A percentile compares a stretch with the other conserved stretches of the same genome.
Conservation (phyloP, 306 rosid species). For the Lablab purpureus region DNA sequence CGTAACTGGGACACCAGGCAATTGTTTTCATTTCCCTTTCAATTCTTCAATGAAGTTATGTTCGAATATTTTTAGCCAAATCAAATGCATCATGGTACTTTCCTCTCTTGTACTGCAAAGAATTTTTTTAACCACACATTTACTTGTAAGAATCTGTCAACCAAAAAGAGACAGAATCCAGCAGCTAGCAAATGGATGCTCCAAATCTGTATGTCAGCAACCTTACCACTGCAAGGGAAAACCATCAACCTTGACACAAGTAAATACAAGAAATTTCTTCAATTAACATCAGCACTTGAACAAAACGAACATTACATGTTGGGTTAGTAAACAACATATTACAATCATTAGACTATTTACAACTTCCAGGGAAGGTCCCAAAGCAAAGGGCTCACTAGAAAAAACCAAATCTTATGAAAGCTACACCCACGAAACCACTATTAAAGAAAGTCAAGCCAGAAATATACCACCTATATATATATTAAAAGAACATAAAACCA, state of each 20-base stretch:
- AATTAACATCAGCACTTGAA: slow-evolving; percentile 32
- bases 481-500: slow-evolving; percentile 8
- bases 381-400: not conserved
- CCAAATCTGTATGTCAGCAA: slow-evolving; percentile 57
- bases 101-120: slow-evolving; percentile 46
- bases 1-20: slow-evolving; percentile 36
- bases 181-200: slow-evolving; percentile 59
- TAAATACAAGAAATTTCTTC: slow-evolving; percentile 25
- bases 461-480: slow-evolving; percentile 35
- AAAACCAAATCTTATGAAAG: slow-evolving; percentile 31
- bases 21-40: slow-evolving; percentile 35
- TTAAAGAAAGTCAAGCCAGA: slow-evolving; percentile 18
- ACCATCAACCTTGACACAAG: slow-evolving; percentile 48
- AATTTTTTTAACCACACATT: slow-evolving; percentile 43
- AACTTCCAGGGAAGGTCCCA: slow-evolving; percentile 16
- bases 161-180: slow-evolving; percentile 60
- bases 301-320: slow-evolving; percentile 19
- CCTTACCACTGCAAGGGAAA: slow-evolving; percentile 63
- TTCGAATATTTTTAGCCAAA: slow-evolving; percentile 49
- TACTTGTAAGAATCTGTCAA: slow-evolving; percentile 57
- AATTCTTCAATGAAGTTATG: slow-evolving; percentile 50
- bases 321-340: slow-evolving; percentile 16
- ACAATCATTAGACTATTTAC: slow-evolving; percentile 25
- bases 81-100: slow-evolving; percentile 51
- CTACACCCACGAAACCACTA: slow-evolving; percentile 11